These are phyloP conservation scores for Kentomonas sorsogonicus DNA, from an alignment of 208 protist genomes.

Conservation along the genomic window DNA sequence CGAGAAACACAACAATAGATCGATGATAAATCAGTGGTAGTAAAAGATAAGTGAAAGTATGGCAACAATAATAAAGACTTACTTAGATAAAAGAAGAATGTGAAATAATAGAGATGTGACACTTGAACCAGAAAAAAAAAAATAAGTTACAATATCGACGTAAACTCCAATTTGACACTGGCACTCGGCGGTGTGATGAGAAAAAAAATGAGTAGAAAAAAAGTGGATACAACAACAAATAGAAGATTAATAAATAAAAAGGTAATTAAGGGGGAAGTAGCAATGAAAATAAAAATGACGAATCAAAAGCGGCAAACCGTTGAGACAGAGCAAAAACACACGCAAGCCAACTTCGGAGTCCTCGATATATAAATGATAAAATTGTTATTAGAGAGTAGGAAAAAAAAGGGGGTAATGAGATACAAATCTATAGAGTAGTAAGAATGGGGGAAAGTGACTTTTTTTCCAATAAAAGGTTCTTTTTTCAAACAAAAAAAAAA, in stretches of 20 bases:
- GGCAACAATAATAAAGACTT: too few species aligned
- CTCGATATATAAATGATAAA: not conserved
- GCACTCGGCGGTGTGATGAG: not conserved
- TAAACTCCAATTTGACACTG: not conserved
- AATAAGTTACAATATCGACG: too few species aligned
- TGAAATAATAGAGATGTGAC: conserved; percentile 6
- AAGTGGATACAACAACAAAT: conserved; percentile 6
- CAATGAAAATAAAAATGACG: not conserved
- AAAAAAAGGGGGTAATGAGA: not conserved
- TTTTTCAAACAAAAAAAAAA: not conserved
- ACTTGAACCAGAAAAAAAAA: conserved; percentile 6
- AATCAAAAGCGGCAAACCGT: not conserved
- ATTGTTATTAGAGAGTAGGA: not conserved
- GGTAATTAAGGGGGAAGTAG: not conserved
- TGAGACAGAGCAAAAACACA: not conserved
- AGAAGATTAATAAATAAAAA: conserved; percentile 2
- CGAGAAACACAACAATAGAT: conserved; percentile 6
- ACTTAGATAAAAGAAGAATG: too few species aligned
- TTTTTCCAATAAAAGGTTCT: not conserved
- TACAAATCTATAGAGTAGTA: not conserved
- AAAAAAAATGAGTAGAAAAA: conserved; percentile 7
- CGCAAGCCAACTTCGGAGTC: not conserved
- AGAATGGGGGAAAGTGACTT: not conserved
- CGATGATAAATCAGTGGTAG: too few species aligned
- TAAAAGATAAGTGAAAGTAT: too few species aligned